These are phyloP conservation scores for Chlorella sp. DNA, from an alignment of 139 green algal genomes.

Conservation along the genomic window DNA sequence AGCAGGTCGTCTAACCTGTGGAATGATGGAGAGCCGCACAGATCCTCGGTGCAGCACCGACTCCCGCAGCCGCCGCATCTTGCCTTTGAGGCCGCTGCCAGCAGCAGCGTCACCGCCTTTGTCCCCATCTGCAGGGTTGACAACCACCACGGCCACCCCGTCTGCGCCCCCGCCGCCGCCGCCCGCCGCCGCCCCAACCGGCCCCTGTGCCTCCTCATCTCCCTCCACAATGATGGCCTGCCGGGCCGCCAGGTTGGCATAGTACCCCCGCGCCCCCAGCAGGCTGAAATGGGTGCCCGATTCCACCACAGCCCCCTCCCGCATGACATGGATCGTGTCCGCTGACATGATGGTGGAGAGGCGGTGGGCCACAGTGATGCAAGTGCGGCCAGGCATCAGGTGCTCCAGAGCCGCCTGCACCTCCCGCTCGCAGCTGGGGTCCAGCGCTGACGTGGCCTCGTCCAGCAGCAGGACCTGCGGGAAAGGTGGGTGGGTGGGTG, in stretches of 20 bases:
- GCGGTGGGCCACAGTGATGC: conserved; percentile 67
- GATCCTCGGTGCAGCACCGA: conserved; percentile 27
- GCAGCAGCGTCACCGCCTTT: not conserved
- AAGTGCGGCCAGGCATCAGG: conserved; percentile 56
- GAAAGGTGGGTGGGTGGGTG: not conserved
- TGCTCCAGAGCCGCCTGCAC: conserved; percentile 67
- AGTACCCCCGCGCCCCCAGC: conserved; percentile 58
- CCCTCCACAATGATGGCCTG: conserved; percentile 43
- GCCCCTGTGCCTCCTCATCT: not conserved
- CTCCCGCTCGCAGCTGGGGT: conserved; percentile 64
- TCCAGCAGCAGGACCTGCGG: conserved; percentile 77
- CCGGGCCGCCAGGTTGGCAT: conserved; percentile 73
- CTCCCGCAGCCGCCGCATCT: not conserved
- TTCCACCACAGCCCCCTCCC: conserved; percentile 59
- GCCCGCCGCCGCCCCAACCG: not conserved
- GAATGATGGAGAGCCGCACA: conserved; percentile 27
- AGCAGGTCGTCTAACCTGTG: not conserved
- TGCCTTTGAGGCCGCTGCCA: not conserved
- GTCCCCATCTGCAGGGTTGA: not conserved
- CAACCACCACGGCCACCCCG: not conserved
- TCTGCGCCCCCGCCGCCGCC: not conserved
- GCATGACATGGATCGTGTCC: conserved; percentile 63
- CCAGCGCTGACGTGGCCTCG: conserved; percentile 90
- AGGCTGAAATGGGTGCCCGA: conserved; percentile 72
- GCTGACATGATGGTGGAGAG: conserved; percentile 65